phyloP scores from a whole-genome alignment of 139 green algal species.

The Axilococcus clingmanii region DNA sequence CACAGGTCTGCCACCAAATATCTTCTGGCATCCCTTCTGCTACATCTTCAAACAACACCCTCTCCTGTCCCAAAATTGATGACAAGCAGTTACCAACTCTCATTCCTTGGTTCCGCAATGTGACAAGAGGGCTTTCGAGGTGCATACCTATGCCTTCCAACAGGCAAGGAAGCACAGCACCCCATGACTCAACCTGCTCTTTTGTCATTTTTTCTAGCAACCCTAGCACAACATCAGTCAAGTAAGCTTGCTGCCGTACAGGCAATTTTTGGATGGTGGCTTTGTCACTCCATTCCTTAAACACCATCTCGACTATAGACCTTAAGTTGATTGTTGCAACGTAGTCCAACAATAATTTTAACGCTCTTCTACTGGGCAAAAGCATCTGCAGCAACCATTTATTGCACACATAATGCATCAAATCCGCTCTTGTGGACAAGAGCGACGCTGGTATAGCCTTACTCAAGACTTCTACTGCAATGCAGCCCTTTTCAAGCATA shows the following conservation, averaged over 20 bases:
- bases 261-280: conserved; percentile 16
- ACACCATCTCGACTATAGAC: too few relatives aligned
- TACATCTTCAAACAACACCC: conserved; percentile 40
- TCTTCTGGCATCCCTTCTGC: conserved; percentile 29
- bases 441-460: too few relatives aligned
- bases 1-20: conserved; percentile 35
- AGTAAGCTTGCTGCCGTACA: conserved; percentile 41
- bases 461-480: too few relatives aligned
- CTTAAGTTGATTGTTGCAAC: too few relatives aligned
- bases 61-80: conserved; percentile 29
- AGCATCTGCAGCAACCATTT: too few relatives aligned
- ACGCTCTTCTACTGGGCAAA: too few relatives aligned
- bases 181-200: too few relatives aligned
- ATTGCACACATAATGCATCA: too few relatives aligned
- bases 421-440: too few relatives aligned
- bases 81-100: conserved; percentile 38
- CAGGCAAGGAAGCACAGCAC: conserved; percentile 28
- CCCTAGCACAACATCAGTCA: conserved; percentile 23
- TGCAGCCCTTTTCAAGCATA: too few relatives aligned
- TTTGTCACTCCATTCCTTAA: conserved; percentile 35
- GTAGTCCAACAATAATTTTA: too few relatives aligned
- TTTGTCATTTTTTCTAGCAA: too few relatives aligned
- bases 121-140: conserved; percentile 35
- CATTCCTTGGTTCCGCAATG: conserved; percentile 43
- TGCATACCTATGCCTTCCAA: conserved; percentile 39